phyloP scores from a whole-genome alignment of 202 grass and related monocot genomes.

The Schoenoplectus tabernaemontani region DNA sequence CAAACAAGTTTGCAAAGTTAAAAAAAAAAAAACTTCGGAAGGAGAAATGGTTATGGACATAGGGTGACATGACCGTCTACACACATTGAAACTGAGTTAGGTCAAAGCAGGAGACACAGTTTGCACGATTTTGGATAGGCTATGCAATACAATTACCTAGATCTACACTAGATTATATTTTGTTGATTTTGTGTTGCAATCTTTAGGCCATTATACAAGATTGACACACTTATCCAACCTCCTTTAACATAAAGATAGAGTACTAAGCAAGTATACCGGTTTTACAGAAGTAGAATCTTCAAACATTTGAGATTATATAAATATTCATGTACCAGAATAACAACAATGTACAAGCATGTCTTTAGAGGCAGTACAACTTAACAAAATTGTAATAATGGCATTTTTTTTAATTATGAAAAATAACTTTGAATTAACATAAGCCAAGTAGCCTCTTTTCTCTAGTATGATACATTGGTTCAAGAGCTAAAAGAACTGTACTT shows the following conservation, averaged over 20 bases:
- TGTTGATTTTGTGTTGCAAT: background rate
- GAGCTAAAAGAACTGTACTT: background rate
- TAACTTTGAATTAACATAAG: background rate
- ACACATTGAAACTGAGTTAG: background rate
- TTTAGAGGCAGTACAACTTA: background rate
- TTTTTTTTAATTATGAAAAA: background rate
- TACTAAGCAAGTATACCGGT: background rate
- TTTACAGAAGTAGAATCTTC: background rate
- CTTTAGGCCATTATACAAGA: background rate
- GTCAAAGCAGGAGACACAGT: background rate
- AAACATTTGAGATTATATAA: background rate
- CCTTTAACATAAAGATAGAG: background rate
- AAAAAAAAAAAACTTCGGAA: background rate
- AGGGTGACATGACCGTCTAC: background rate
- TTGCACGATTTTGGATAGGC: background rate
- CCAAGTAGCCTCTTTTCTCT: background rate
- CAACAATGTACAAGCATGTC: background rate
- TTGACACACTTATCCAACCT: background rate
- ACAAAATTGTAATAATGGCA: background rate
- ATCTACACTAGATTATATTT: background rate
- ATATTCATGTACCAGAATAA: background rate
- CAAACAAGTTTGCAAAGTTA: background rate
- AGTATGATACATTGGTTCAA: background rate
- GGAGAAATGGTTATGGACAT: background rate
- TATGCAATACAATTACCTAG: background rate